Conservation (phyloP, 805 yeast species). For the Spathaspora arborariae region DNA sequence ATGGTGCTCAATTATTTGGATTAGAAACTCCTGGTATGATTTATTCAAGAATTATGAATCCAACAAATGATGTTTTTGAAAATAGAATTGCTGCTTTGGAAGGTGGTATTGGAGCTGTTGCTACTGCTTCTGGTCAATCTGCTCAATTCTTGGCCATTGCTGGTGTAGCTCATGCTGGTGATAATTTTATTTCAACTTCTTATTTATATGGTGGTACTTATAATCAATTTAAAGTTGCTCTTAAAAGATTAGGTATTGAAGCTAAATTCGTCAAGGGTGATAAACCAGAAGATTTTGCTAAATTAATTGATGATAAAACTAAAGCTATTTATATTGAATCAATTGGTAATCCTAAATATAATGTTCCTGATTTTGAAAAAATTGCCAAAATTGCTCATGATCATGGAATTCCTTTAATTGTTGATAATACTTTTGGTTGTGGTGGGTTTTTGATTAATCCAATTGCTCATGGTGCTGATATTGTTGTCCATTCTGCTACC, state of each 20-base stretch:
- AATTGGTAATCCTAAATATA: constrained; percentile 90
- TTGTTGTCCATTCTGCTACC: constrained; percentile 91
- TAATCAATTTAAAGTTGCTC: constrained; percentile 90
- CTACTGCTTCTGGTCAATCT: constrained; percentile 94
- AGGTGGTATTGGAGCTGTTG: constrained; percentile 87
- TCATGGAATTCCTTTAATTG: constrained; percentile 85
- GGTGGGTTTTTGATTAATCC: constrained; percentile 89
- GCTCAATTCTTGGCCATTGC: constrained; percentile 86
- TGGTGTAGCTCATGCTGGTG: constrained; percentile 83
- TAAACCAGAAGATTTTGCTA: constrained; percentile 66
- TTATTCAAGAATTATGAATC: constrained; percentile 88
- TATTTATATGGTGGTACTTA: constrained; percentile 94
- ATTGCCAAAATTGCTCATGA: constrained; percentile 76
- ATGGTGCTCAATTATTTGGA: constrained; percentile 89
- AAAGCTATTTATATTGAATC: constrained; percentile 88
- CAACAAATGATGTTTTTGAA: constrained; percentile 89
- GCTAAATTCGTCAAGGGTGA: constrained; percentile 85
- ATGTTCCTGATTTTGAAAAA: constrained; percentile 85
- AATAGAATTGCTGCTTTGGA: constrained; percentile 90
- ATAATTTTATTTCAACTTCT: constrained; percentile 83
- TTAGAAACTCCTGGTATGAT: constrained; percentile 80
- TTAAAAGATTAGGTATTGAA: constrained; percentile 85
- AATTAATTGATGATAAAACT: constrained; percentile 75
- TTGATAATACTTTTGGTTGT: constrained; percentile 96
- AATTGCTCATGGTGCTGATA: constrained; percentile 85